A percentile compares a stretch with the other conserved stretches of the same genome.
Conservation (phyloP, 2,329 filamentous ascomycete species). For the Beauveria australis region DNA sequence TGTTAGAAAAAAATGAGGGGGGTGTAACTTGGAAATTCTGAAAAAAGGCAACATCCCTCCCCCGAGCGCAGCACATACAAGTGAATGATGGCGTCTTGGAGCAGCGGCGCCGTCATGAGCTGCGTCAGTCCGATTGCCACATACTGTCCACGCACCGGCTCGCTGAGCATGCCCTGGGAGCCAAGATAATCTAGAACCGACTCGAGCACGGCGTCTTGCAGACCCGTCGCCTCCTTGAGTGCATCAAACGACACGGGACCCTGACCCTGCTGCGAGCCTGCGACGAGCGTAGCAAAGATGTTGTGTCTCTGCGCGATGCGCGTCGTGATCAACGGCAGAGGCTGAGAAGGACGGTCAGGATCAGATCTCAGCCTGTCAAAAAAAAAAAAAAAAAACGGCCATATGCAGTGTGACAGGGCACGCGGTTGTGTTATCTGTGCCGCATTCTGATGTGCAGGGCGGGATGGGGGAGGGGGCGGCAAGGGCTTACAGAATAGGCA, state of each 20-base stretch:
- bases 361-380: not conserved
- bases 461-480: no score
- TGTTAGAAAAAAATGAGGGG: not conserved
- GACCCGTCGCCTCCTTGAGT: conserved; percentile 7
- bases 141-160: conserved; percentile 9
- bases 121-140: conserved; percentile 11
- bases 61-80: conserved; percentile 9
- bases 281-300: conserved; percentile 12
- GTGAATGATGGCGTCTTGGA: conserved; percentile 14
- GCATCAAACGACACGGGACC: conserved; percentile 10
- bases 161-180: conserved; percentile 12
- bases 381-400: no score
- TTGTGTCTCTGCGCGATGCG: conserved; percentile 14
- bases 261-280: not conserved
- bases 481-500: conserved; percentile 12
- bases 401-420: not conserved
- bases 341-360: not conserved
- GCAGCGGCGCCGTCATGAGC: conserved; percentile 11
- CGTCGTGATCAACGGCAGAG: conserved; percentile 11
- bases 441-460: not conserved
- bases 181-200: conserved; percentile 14
- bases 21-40: not conserved
- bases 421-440: not conserved
- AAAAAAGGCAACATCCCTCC: not conserved
- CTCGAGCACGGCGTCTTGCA: conserved; percentile 11